These are phyloP conservation scores for Alternaria hordeiaustralica DNA, from an alignment of 2,329 filamentous ascomycete genomes.

Conservation along the genomic window DNA sequence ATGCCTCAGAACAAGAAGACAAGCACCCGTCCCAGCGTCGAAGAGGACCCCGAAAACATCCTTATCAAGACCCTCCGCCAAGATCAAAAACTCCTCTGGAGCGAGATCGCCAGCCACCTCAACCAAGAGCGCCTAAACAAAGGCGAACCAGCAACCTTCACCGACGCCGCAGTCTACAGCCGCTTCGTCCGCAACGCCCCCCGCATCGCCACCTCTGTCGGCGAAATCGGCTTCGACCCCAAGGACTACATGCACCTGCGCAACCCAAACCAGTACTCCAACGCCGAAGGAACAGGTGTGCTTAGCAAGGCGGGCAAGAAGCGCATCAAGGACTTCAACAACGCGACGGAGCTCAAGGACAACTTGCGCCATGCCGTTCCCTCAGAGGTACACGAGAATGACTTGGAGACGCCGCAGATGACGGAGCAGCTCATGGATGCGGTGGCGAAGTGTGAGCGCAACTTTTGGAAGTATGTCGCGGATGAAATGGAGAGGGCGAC, in stretches of 20 bases:
- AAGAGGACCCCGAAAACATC: slow-evolving; percentile 41
- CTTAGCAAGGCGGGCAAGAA: slow-evolving; percentile 26
- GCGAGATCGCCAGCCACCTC: slow-evolving; percentile 34
- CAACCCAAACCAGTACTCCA: slow-evolving; percentile 19
- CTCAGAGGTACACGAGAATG: slow-evolving; percentile 7
- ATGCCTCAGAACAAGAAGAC: slow-evolving; percentile 5
- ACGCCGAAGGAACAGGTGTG: neutral
- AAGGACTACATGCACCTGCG: slow-evolving; percentile 45
- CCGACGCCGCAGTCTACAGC: slow-evolving; percentile 43
- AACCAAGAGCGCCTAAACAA: slow-evolving; percentile 29
- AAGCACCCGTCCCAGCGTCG: neutral
- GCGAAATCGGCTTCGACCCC: slow-evolving; percentile 41
- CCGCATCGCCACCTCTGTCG: slow-evolving; percentile 22
- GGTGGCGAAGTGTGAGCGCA: slow-evolving; percentile 32
- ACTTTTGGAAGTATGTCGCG: slow-evolving; percentile 43
- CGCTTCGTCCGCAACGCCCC: slow-evolving; percentile 45
- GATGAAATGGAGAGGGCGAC: slow-evolving; percentile 39
- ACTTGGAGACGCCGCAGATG: slow-evolving; percentile 25
- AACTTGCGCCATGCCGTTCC: slow-evolving; percentile 25
- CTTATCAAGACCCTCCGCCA: slow-evolving; percentile 42
- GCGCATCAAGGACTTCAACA: slow-evolving; percentile 30
- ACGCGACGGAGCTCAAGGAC: slow-evolving; percentile 28
- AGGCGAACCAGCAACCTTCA: slow-evolving; percentile 28
- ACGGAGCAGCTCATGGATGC: slow-evolving; percentile 37
- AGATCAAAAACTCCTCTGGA: slow-evolving; percentile 33